Evolutionary conservation across 352 stramenopile genomes (phyloP).

Genomic region (Elongisporangium prolatum): DNA sequence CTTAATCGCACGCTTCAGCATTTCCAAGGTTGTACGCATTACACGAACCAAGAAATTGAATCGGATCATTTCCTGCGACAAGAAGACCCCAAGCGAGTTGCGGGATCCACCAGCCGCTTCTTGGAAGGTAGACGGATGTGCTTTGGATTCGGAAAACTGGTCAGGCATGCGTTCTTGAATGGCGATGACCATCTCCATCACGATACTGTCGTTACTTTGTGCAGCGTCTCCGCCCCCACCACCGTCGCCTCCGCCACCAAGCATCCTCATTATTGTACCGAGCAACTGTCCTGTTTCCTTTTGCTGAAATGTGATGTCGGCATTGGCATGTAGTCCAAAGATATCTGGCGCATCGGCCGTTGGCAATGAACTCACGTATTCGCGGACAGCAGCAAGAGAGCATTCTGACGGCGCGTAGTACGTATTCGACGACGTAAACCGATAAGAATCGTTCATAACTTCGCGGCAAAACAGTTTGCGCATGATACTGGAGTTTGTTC

Average conservation of each 20-base stretch:
- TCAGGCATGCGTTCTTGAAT: slow-evolving; percentile 80
- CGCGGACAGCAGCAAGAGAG: slow-evolving; percentile 48
- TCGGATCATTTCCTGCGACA: slow-evolving; percentile 88
- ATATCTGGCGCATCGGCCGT: slow-evolving; percentile 85
- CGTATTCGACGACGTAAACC: slow-evolving; percentile 64
- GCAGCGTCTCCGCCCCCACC: slow-evolving; percentile 31
- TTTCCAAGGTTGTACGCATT: slow-evolving; percentile 81
- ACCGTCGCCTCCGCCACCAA: slow-evolving; percentile 44
- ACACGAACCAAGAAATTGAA: slow-evolving; percentile 88
- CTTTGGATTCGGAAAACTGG: slow-evolving; percentile 55
- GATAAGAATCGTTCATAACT: slow-evolving; percentile 87
- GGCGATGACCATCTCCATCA: slow-evolving; percentile 80
- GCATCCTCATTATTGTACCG: slow-evolving; percentile 68
- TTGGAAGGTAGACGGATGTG: slow-evolving; percentile 80
- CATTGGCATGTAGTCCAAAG: slow-evolving; percentile 92
- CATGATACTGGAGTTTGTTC: slow-evolving; percentile 93
- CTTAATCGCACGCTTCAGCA: slow-evolving; percentile 88
- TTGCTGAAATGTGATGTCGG: slow-evolving; percentile 94
- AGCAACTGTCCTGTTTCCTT: slow-evolving; percentile 85
- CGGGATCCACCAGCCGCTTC: slow-evolving; percentile 77
- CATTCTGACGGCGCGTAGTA: slow-evolving; percentile 81
- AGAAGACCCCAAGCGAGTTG: slow-evolving; percentile 92
- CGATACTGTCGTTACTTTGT: slow-evolving; percentile 66
- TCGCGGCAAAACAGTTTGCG: slow-evolving; percentile 86
- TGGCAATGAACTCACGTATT: slow-evolving; percentile 84